Base-by-base conservation (phyloP, 805 yeast species). In the Metschnikowia arizonensis region DNA sequence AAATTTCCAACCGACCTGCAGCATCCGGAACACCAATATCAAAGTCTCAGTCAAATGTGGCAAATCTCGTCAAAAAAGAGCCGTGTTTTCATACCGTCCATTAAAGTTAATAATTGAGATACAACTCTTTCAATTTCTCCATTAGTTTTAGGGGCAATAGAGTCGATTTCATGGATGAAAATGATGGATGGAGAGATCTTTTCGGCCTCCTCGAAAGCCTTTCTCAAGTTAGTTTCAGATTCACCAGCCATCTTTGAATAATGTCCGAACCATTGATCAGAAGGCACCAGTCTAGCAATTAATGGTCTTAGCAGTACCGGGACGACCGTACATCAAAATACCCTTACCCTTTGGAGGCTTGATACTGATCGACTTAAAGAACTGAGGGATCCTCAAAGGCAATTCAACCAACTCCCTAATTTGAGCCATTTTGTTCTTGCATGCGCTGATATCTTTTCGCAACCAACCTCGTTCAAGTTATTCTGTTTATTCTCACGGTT, bases 1-100 rank as follows among this genome's bases (percentile, higher is more conserved):
- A 77, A 55, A 93, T 93, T 74, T 93, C 99, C 56, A 93, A 79
- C 74, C 99, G 87, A 60, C 99, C 99, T 50, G 91, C 87, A 46
- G 97, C 98, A 73, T 93, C 99, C 45, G 99, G 99, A 57, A 85
- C 88, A 60, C 93, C 91, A 57, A 85, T 84, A 62, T 85, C 93
- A 49, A 85, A 89, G 67, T 85, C 93, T 66, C 93, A 77, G 65
- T 85, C 93, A 62, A 85, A 85, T 64, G 93, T 80, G 56, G 93
- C 93, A 57, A 85, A 84, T 66, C 93, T 81, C 70, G 91, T 82
- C 56, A 85, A 73, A 18, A 93, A 93, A 38, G 93, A 90, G 61
- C 85, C 99, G 84, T n/a, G 98, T 96, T 73, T 91, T 91, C 99
- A 93, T 93, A 77, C 99, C 99, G 65, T 93, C 99, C 99, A 93